Evolutionary conservation across 2,329 filamentous ascomycete species (phyloP).

Genomic region (Penicillium sp.): DNA sequence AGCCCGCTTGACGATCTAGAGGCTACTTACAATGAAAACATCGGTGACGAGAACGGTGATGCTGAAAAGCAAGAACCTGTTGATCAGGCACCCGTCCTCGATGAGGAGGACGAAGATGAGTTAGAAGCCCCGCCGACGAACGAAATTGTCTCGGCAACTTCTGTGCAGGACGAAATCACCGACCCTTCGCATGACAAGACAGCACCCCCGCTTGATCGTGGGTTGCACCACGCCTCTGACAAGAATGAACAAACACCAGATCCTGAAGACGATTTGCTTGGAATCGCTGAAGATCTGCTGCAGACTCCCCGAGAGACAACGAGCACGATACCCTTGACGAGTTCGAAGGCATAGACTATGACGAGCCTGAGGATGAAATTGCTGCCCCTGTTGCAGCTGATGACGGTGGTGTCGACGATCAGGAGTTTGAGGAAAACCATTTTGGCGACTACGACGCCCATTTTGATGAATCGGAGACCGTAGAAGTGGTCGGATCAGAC

Average conservation of each 20-base stretch:
- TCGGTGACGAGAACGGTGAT: constrained; percentile 6
- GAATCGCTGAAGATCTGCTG: constrained; percentile 34
- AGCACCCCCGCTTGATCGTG: constrained; percentile 20
- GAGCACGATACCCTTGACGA: constrained; percentile 10
- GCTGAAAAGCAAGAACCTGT: constrained; percentile 5
- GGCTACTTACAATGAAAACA: constrained; percentile 9
- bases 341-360: constrained; percentile 15
- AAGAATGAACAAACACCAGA: constrained; percentile 18
- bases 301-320: constrained; percentile 24
- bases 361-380: constrained; percentile 21
- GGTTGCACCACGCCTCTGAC: constrained; percentile 7
- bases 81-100: constrained; percentile 10
- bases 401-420: constrained; percentile 24
- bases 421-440: constrained; percentile 34
- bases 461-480: constrained; percentile 28
- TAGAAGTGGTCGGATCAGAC: constrained; percentile 23
- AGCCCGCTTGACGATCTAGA: constrained; percentile 15
- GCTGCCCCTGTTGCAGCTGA: constrained; percentile 4
- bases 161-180: constrained; percentile 11
- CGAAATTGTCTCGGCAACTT: constrained; percentile 13
- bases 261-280: constrained; percentile 33
- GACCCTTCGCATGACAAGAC: constrained; percentile 18
- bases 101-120: constrained; percentile 11
- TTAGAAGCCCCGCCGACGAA: constrained; percentile 12
- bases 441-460: constrained; percentile 43